Conservation (phyloP, 129 eudicot species). For the Artemisia annua region DNA sequence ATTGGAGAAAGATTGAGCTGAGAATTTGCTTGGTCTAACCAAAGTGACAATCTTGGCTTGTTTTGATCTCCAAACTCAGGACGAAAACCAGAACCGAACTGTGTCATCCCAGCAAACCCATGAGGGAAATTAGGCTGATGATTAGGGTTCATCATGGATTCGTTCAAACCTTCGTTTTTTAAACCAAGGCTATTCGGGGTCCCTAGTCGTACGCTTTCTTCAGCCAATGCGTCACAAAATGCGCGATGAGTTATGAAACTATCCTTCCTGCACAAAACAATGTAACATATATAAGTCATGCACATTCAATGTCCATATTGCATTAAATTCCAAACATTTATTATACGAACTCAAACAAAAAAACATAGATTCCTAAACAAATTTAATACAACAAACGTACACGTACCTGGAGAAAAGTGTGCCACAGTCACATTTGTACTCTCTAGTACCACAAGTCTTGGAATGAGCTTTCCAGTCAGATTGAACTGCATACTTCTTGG, state of each 20-base stretch:
- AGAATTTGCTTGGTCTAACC: slow-evolving; percentile 71
- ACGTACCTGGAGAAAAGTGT: slow-evolving; percentile 91
- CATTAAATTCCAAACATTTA: slow-evolving; percentile 35
- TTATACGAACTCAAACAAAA: slow-evolving; percentile 26
- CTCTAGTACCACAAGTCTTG: slow-evolving; percentile 97
- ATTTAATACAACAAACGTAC: slow-evolving; percentile 19
- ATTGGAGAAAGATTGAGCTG: slow-evolving; percentile 54
- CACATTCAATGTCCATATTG: slow-evolving; percentile 27
- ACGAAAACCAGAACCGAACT: slow-evolving; percentile 39
- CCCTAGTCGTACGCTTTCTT: slow-evolving; percentile 65
- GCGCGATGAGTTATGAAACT: slow-evolving; percentile 97
- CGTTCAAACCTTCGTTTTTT: slow-evolving; percentile 45
- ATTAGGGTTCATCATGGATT: slow-evolving; percentile 44
- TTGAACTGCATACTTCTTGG: slow-evolving; percentile 94
- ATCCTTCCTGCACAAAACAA: slow-evolving; percentile 62
- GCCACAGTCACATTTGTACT: slow-evolving; percentile 98
- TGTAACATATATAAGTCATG: neutral
- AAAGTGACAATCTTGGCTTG: slow-evolving; percentile 68
- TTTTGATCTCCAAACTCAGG: slow-evolving; percentile 48
- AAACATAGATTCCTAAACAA: slow-evolving; percentile 24
- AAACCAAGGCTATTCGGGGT: slow-evolving; percentile 53
- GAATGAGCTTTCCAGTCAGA: slow-evolving; percentile 99
- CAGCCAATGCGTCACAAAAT: slow-evolving; percentile 90
- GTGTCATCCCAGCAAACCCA: slow-evolving; percentile 56
- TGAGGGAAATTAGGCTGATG: slow-evolving; percentile 39